A percentile compares a stretch with the other conserved stretches of the same genome.
Conservation (phyloP, 331 rosid species). For the Prunus yedoensis region DNA sequence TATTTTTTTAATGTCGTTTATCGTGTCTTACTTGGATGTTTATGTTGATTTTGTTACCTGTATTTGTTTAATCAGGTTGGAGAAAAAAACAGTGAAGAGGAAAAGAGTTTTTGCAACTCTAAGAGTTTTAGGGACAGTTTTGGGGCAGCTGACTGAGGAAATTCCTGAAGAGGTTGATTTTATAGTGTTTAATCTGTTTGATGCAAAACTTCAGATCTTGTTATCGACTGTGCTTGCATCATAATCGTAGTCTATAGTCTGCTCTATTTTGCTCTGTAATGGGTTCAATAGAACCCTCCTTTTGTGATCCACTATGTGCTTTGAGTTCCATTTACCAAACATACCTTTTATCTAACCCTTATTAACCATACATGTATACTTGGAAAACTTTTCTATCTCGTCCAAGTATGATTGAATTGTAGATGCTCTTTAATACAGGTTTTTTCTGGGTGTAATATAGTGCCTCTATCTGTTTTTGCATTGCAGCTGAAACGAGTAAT, state of each 20-base stretch:
- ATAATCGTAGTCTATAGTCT: neutral
- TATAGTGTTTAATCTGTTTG: neutral
- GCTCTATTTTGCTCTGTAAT: neutral
- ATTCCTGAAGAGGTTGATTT: slow-evolving; percentile 86
- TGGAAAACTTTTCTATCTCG: too few species aligned
- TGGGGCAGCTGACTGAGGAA: slow-evolving; percentile 73
- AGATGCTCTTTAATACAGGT: neutral
- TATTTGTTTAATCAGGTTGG: slow-evolving; percentile 60
- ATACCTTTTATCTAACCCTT: too few species aligned
- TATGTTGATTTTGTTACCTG: neutral
- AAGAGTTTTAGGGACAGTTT: slow-evolving; percentile 72
- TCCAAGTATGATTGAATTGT: too few species aligned
- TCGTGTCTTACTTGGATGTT: slow-evolving; percentile 1
- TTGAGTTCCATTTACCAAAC: too few species aligned
- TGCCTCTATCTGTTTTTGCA: neutral
- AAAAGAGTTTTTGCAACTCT: slow-evolving; percentile 88
- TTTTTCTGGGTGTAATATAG: neutral
- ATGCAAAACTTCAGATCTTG: neutral
- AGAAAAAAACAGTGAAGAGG: slow-evolving; percentile 77
- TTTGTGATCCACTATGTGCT: too few species aligned
- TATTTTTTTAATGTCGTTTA: neutral
- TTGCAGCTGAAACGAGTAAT: slow-evolving; percentile 75
- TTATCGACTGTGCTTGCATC: neutral
- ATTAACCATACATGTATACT: too few species aligned
- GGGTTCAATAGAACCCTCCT: too few species aligned